phyloP scores from a whole-genome alignment of 371 early-diverging fungal genomes.

The Lichtheimia hyalospora region DNA sequence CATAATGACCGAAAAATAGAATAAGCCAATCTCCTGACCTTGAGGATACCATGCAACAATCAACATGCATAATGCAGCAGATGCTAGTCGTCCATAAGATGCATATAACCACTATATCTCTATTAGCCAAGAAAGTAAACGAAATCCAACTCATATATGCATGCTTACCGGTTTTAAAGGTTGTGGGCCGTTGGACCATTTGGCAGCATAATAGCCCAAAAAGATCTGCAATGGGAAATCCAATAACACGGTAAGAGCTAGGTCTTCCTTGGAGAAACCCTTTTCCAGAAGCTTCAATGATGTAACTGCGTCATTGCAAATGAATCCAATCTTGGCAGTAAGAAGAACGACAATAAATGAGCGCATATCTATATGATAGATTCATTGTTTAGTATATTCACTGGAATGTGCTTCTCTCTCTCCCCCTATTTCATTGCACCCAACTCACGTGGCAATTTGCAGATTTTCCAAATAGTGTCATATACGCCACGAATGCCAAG shows the following conservation, averaged over 20 bases:
- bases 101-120: constrained; percentile 84
- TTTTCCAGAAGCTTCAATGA: constrained; percentile 91
- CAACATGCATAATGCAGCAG: constrained; percentile 81
- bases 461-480: constrained; percentile 69
- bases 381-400: neutral
- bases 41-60: constrained; percentile 80
- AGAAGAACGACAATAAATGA: constrained; percentile 79
- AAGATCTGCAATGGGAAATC: constrained; percentile 96
- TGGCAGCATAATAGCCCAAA: constrained; percentile 96
- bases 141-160: neutral
- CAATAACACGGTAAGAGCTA: constrained; percentile 88
- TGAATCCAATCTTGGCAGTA: constrained; percentile 91
- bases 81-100: constrained; percentile 81
- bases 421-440: neutral
- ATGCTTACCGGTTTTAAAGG: constrained; percentile 85
- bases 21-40: constrained; percentile 58
- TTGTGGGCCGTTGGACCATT: constrained; percentile 86
- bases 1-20: constrained; percentile 86
- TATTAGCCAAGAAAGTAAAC: neutral
- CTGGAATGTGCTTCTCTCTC: neutral
- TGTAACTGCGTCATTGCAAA: constrained; percentile 92
- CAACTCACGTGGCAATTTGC: constrained; percentile 68
- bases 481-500: constrained; percentile 62
- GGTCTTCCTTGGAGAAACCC: constrained; percentile 92
- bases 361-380: constrained; percentile 68